Conservation (phyloP, 2,329 filamentous ascomycete species). For the Hypoxylon rubiginosum region DNA sequence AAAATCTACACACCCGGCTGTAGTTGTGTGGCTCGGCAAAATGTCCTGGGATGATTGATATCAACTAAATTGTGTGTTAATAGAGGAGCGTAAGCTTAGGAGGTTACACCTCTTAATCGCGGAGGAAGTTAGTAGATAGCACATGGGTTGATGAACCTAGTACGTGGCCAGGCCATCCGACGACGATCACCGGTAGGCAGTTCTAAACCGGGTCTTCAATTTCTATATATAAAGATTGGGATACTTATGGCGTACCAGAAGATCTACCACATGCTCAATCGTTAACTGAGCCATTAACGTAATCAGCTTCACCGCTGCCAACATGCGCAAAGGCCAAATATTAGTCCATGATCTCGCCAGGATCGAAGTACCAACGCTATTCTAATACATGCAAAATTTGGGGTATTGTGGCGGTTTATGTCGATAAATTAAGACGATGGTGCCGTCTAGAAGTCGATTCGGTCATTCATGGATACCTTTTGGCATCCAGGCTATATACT, state of each 20-base stretch:
- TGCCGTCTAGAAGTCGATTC: slow-evolving; percentile 11
- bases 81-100: not conserved
- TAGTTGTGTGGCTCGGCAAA: no score
- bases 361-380: not conserved
- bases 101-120: not conserved
- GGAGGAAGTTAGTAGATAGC: not conserved
- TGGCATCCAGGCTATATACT: slow-evolving; percentile 14
- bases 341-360: not conserved
- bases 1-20: no score
- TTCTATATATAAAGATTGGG: slow-evolving; percentile 11
- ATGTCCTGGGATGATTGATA: no score
- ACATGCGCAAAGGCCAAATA: slow-evolving; percentile 1
- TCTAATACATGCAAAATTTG: slow-evolving; percentile 3
- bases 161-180: not conserved
- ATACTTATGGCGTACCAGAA: slow-evolving; percentile 1
- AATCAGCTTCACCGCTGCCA: slow-evolving; percentile 1
- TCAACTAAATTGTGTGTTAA: not conserved
- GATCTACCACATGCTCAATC: not conserved
- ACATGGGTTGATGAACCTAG: not conserved
- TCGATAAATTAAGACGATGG: slow-evolving; percentile 20
- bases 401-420: slow-evolving; percentile 32
- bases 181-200: not conserved
- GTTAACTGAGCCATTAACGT: not conserved
- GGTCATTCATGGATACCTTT: slow-evolving; percentile 17
- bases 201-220: slow-evolving; percentile 1